A percentile compares a stretch with the other conserved stretches of the same genome.
phyloP scores from a whole-genome alignment of 1,284 basidiomycete species.

The Neolentinus lepideus region DNA sequence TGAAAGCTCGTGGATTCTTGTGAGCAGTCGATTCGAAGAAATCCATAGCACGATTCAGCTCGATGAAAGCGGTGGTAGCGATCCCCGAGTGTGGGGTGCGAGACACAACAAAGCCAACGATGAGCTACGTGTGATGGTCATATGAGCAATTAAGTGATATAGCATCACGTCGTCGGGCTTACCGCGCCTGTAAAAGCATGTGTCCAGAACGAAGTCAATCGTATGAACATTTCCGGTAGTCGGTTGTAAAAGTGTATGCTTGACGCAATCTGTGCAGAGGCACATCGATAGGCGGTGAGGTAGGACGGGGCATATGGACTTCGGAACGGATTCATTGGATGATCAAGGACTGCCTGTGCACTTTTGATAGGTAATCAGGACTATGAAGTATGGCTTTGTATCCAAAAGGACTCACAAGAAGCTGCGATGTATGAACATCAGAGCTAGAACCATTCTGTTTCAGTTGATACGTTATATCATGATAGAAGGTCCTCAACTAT shows the following conservation, averaged over 20 bases:
- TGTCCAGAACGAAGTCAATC: slow-evolving; percentile 17
- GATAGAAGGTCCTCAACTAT: not conserved
- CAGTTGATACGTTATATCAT: not conserved
- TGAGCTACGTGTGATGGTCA: slow-evolving; percentile 23
- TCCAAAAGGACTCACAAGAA: slow-evolving; percentile 19
- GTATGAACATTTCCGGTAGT: slow-evolving; percentile 10
- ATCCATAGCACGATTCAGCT: slow-evolving; percentile 19
- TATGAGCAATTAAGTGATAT: too few relatives aligned
- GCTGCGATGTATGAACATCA: slow-evolving; percentile 30
- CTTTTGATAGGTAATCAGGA: too few relatives aligned
- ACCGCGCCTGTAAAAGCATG: slow-evolving; percentile 17
- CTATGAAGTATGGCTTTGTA: not conserved
- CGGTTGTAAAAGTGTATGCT: slow-evolving; percentile 26
- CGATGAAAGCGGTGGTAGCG: slow-evolving; percentile 19
- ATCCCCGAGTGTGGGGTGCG: slow-evolving; percentile 15
- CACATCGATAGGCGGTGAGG: slow-evolving; percentile 29
- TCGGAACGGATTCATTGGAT: slow-evolving; percentile 29
- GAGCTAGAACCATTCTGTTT: slow-evolving; percentile 16
- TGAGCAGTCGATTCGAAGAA: slow-evolving; percentile 18
- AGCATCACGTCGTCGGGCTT: not conserved
- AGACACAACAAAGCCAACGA: slow-evolving; percentile 22
- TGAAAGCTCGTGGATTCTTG: slow-evolving; percentile 14
- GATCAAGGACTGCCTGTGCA: slow-evolving; percentile 29
- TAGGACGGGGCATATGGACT: slow-evolving; percentile 33
- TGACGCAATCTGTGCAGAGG: slow-evolving; percentile 20